phyloP scores from a whole-genome alignment of 1,139 yeast genomes.

The Nadsonia starkeyi-henricii region DNA sequence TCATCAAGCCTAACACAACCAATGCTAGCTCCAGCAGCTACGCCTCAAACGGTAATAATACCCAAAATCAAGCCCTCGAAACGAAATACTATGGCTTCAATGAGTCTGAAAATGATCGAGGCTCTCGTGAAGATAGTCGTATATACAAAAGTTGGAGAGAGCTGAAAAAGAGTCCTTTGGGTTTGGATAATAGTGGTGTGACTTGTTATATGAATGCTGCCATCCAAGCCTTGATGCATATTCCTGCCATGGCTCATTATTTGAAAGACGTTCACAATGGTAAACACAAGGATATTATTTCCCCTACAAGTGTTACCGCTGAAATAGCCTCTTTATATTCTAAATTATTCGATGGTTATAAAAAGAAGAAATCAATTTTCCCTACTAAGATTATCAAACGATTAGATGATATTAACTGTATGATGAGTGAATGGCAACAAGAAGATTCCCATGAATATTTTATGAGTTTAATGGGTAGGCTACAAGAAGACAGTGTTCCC shows the following conservation, averaged over 20 bases:
- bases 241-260: conserved; percentile 84
- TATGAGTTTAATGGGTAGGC: conserved; percentile 75
- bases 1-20: conserved; percentile 9
- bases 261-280: conserved; percentile 48
- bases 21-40: not conserved
- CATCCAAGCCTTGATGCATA: conserved; percentile 75
- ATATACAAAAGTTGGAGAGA: conserved; percentile 48
- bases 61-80: not conserved
- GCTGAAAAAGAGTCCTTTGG: conserved; percentile 54
- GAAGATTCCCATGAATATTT: conserved; percentile 96
- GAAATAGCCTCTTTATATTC: conserved; percentile 59
- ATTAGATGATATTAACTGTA: conserved; percentile 75
- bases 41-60: conserved; percentile 5
- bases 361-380: conserved; percentile 23
- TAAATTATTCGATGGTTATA: conserved; percentile 43
- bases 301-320: conserved; percentile 49
- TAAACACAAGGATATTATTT: conserved; percentile 22
- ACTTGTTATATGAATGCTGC: conserved; percentile 96
- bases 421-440: conserved; percentile 96
- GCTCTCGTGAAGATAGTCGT: conserved; percentile 25
- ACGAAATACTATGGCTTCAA: conserved; percentile 16
- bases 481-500: conserved; percentile 89
- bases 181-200: conserved; percentile 81
- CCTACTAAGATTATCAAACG: conserved; percentile 64
- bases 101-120: conserved; percentile 19